Evolutionary conservation across 805 yeast genomes (phyloP).

Genomic region (Saturnispora serradocipensis): DNA sequence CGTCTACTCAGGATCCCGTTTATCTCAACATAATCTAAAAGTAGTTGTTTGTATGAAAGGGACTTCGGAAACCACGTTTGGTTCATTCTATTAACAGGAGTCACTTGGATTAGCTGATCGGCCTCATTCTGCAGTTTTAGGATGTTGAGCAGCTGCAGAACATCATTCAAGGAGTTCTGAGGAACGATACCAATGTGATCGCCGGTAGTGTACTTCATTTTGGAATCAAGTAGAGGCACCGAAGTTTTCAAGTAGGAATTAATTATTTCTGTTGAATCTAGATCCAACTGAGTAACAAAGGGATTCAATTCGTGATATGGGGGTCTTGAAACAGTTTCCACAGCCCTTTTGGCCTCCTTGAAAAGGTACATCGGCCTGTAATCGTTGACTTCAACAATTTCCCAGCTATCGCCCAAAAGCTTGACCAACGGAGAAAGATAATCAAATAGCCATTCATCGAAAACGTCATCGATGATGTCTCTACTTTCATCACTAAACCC

Average conservation of each 20-base stretch:
- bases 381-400: conserved; percentile 3
- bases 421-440: conserved; percentile 35
- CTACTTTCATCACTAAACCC: conserved; percentile 91
- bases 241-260: conserved; percentile 66
- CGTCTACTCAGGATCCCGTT: conserved; percentile 83
- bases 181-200: conserved; percentile 93
- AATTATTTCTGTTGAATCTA: conserved; percentile 42
- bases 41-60: conserved; percentile 67
- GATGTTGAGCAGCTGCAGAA: conserved; percentile 49
- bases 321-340: conserved; percentile 10
- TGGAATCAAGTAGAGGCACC: conserved; percentile 51
- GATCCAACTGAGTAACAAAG: conserved; percentile 50
- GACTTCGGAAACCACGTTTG: conserved; percentile 56
- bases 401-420: not conserved
- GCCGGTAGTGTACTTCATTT: conserved; percentile 78
- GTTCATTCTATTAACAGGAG: conserved; percentile 49
- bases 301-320: conserved; percentile 37
- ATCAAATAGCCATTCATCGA: conserved; percentile 83
- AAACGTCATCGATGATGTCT: conserved; percentile 88
- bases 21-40: conserved; percentile 75
- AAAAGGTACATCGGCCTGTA: conserved; percentile 56
- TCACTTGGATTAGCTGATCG: conserved; percentile 46
- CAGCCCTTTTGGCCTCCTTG: conserved; percentile 19
- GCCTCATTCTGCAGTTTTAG: conserved; percentile 43
- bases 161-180: conserved; percentile 61